Evolutionary conservation across 2,329 filamentous ascomycete genomes (phyloP), one percentile per base, ranked within the genome.

Genomic region (Aspergillus thermomutatus): DNA sequence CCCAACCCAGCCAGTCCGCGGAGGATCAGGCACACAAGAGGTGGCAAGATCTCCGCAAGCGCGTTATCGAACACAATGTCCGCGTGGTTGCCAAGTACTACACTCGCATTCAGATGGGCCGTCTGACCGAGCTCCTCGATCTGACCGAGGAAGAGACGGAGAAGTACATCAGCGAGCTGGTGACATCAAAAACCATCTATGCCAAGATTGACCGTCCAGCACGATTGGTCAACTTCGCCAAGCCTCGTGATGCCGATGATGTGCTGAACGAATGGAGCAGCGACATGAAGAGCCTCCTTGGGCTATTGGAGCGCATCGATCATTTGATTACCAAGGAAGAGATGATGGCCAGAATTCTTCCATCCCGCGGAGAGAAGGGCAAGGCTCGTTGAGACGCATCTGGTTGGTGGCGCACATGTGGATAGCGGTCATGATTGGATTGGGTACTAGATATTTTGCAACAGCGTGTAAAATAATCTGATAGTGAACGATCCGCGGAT

Each of bases 311-410:
- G 82, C 84, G 92, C 61, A 95, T 99, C 60, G 94, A 99, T 72
- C 94, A 99, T 75, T 82, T 99, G 69, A 99, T 99, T 70, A 99
- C 95, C 54, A 97, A 97, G 83, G 94, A 99, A 79, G 94, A 99
- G 82, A 99, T 99, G 94, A 99, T 99, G 94, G 94, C 94, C 43
- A 85, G 92, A 58, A 97, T 99, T 69, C 88, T 94, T 75, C 91
- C 91, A 1, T 65, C 73, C 26, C 72, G 72, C 53, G 62, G 64
- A 14, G 73, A 74, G 54, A 75, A 72, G 67, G 63, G 65, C 53
- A 76, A 75, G 62, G 74, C 70, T 56, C 73, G 66, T 61, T 75
- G 55, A 69, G 51, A 52, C 37, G 46, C 9, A 28, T 40, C 49
- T 31, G 25, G 14, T 47, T 27, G 41, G 50, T 55, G 40, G 26